phyloP scores from a whole-genome alignment of 768 basidiomycete species.

The Serendipita indica region DNA sequence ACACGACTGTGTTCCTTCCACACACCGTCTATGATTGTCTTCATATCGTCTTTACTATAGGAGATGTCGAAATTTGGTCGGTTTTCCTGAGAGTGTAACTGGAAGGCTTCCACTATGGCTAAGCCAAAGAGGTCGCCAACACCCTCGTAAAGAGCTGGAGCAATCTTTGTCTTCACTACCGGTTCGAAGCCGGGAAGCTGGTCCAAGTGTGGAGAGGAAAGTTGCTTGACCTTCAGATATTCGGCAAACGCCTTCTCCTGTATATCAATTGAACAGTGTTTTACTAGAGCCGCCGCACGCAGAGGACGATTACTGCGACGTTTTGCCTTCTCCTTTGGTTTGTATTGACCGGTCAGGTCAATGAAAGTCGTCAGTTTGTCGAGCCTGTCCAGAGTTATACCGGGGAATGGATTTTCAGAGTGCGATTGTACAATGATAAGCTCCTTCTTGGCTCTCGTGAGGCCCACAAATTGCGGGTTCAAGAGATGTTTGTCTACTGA shows the following conservation, averaged over 20 bases:
- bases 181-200: too few relatives aligned
- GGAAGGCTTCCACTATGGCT: too few relatives aligned
- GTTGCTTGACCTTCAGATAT: not conserved
- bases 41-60: too few relatives aligned
- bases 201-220: not conserved
- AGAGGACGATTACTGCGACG: not conserved
- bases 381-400: not conserved
- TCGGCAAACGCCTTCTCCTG: not conserved
- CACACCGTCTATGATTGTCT: too few relatives aligned
- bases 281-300: not conserved
- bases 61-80: too few relatives aligned
- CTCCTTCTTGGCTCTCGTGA: constrained; percentile 9
- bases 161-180: too few relatives aligned
- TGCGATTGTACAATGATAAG: constrained; percentile 9
- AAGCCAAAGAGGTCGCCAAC: too few relatives aligned
- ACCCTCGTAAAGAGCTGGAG: too few relatives aligned
- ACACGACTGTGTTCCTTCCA: too few relatives aligned
- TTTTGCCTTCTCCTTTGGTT: not conserved
- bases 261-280: not conserved
- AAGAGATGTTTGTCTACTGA: not conserved
- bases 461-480: constrained; percentile 8
- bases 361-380: not conserved
- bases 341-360: not conserved
- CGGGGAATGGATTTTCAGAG: not conserved
- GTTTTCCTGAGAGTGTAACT: too few relatives aligned